A percentile compares a stretch with the other conserved stretches of the same genome.
These are phyloP conservation scores for Castanospermum australe DNA, from an alignment of 306 rosid species.

Conservation along the genomic window DNA sequence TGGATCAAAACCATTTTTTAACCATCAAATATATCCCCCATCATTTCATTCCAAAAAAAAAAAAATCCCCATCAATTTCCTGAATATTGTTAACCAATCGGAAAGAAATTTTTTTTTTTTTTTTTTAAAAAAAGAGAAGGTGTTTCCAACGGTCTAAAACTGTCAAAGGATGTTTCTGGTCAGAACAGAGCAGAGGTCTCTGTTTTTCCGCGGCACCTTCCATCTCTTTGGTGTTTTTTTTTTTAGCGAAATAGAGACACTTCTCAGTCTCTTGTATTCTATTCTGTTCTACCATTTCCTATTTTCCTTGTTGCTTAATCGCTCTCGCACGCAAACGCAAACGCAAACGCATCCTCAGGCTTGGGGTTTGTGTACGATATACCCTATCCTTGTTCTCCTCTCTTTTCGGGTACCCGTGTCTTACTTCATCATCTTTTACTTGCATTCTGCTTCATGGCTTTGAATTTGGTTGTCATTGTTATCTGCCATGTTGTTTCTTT, in stretches of 20 bases:
- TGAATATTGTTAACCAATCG: too few species aligned
- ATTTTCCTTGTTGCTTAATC: background rate
- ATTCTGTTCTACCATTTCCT: conserved; percentile 6
- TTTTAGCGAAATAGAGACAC: background rate
- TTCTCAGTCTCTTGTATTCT: conserved; percentile 3
- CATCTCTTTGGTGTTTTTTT: background rate
- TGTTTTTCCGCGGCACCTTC: conserved; percentile 29
- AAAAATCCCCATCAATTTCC: too few species aligned
- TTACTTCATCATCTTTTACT: background rate
- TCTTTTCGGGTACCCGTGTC: conserved; percentile 16
- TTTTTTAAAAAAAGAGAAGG: background rate
- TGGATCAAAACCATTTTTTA: too few species aligned
- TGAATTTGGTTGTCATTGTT: background rate
- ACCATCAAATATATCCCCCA: too few species aligned
- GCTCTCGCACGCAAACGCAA: conserved; percentile 18
- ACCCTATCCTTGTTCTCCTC: background rate
- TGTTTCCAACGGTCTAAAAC: conserved; percentile 13
- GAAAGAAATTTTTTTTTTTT: too few species aligned
- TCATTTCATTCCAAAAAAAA: too few species aligned
- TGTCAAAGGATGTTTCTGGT: conserved; percentile 18
- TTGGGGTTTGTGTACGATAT: conserved; percentile 44
- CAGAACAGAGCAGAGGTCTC: background rate
- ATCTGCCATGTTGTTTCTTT: background rate
- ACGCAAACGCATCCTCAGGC: conserved; percentile 14
- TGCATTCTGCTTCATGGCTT: background rate